phyloP scores from a whole-genome alignment of 1,284 basidiomycete genomes.

The Inonotus hispidus region DNA sequence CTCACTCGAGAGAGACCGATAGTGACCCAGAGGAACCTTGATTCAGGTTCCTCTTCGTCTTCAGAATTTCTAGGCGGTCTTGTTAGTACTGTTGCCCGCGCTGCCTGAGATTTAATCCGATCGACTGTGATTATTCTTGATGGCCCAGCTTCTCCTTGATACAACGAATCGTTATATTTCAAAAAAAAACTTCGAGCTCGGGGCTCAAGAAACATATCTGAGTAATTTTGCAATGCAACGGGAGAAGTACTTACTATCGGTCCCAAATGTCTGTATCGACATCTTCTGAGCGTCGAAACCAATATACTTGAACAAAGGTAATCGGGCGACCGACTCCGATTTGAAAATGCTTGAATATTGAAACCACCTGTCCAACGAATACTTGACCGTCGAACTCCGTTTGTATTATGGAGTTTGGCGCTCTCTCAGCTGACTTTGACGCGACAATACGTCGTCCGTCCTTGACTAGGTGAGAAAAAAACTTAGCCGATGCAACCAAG shows the following conservation, averaged over 20 bases:
- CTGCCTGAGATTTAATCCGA: conserved; percentile 5
- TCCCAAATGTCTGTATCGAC: conserved; percentile 1
- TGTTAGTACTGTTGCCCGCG: background rate
- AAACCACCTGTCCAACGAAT: conserved; percentile 4
- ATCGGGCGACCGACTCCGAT: background rate
- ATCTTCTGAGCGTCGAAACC: background rate
- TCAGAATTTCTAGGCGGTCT: background rate
- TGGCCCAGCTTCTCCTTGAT: background rate
- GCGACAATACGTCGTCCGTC: background rate
- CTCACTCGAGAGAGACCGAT: conserved; percentile 1
- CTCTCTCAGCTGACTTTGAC: background rate
- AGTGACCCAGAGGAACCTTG: background rate
- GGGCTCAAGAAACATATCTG: background rate
- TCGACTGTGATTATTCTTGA: background rate
- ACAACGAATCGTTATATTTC: conserved; percentile 1
- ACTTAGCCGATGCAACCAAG: background rate
- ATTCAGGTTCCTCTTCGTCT: background rate
- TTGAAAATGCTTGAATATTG: background rate
- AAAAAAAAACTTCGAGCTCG: conserved; percentile 10
- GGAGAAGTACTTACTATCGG: conserved; percentile 2
- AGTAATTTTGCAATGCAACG: background rate
- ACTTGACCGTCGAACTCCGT: conserved; percentile 1
- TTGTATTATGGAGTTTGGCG: conserved; percentile 10
- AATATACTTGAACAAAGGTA: background rate
- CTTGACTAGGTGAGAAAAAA: background rate